Base-by-base conservation (phyloP, 371 early-diverging fungal genomes). In the Mortierella sp. region DNA sequence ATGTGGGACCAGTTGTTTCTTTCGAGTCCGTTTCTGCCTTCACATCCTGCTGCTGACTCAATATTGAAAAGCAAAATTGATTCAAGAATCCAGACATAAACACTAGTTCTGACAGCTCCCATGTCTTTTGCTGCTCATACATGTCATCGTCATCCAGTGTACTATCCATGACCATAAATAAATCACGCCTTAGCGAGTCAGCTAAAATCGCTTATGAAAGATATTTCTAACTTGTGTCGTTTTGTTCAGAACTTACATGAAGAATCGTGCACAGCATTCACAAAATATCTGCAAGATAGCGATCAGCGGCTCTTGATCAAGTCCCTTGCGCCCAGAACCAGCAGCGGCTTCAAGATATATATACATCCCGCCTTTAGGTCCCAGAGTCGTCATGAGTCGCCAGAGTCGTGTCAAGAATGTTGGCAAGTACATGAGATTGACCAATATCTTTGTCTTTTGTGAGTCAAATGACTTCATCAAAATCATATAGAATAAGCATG, bases 91-190 rank as follows among this genome's bases (percentile, higher is more conserved):
- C 83, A 8, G 91, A 87, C 65, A 93, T 74, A 22, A 86, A 79
- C 14, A 86, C 86, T 32, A 93, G 77, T 43, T 92, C 90, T 1
- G 73, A 74, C 1, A 90, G 73, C 18, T 87, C 85, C 75, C 91
- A 91, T 0, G 91, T 87, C 52, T 73, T 87, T 32, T 90, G 86
- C 11, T 88, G 85, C 28, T 87, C 86, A 66, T 93, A 93, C 68
- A 96, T 86, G 81, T 97, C 96, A 16, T 93, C 92, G 72, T 97
- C 96, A 54, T 94, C 94, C 26, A 94, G 77, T 0, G 95, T 94
- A 43, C 90, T 88, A 83, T 30, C 11, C 14, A 11, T 5, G 2
- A 16, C 1, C 22, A 22, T 10, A 28, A 16, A 12, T 40, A 12
- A 43, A 26, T 26, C 24, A 47, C 49, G 47, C 11, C 57, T 26